Evolutionary conservation across 768 basidiomycete genomes (phyloP).

Genomic region (Mycena vulgaris): DNA sequence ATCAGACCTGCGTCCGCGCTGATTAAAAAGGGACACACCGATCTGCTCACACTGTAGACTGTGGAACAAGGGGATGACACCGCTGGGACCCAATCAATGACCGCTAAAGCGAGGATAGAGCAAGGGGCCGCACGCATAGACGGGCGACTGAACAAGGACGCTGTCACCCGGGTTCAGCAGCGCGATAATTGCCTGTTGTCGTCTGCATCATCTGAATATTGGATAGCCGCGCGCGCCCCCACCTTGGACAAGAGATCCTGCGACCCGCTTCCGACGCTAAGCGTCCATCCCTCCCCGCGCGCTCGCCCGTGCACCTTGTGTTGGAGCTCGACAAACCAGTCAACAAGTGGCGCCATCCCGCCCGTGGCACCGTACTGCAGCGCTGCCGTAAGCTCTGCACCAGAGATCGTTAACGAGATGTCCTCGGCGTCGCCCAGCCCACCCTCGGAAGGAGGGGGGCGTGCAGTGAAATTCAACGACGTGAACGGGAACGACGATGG

Average conservation of each 20-base stretch:
- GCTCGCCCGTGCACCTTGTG: constrained; percentile 76
- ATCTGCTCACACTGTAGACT: constrained; percentile 71
- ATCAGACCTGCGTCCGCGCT: background rate
- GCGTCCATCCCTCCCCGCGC: constrained; percentile 76
- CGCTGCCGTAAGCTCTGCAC: constrained; percentile 71
- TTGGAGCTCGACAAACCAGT: constrained; percentile 84
- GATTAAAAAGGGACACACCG: constrained; percentile 55
- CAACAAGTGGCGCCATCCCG: constrained; percentile 74
- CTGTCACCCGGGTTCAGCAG: constrained; percentile 86
- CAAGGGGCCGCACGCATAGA: constrained; percentile 71
- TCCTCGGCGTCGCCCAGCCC: constrained; percentile 50
- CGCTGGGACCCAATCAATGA: constrained; percentile 54
- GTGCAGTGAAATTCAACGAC: constrained; percentile 77
- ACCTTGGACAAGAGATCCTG: constrained; percentile 95
- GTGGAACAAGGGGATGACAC: constrained; percentile 76
- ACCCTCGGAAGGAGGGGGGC: constrained; percentile 59
- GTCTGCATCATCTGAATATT: background rate
- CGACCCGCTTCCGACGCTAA: constrained; percentile 86
- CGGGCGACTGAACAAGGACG: constrained; percentile 86
- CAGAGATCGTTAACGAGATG: constrained; percentile 67
- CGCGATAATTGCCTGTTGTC: constrained; percentile 73
- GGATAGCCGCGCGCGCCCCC: constrained; percentile 17
- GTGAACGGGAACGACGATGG: constrained; percentile 92
- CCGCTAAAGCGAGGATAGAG: constrained; percentile 33
- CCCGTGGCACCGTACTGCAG: constrained; percentile 85